These are phyloP conservation scores for Fusarium sp. DNA, from an alignment of 2,329 filamentous ascomycete species.

Conservation along the genomic window DNA sequence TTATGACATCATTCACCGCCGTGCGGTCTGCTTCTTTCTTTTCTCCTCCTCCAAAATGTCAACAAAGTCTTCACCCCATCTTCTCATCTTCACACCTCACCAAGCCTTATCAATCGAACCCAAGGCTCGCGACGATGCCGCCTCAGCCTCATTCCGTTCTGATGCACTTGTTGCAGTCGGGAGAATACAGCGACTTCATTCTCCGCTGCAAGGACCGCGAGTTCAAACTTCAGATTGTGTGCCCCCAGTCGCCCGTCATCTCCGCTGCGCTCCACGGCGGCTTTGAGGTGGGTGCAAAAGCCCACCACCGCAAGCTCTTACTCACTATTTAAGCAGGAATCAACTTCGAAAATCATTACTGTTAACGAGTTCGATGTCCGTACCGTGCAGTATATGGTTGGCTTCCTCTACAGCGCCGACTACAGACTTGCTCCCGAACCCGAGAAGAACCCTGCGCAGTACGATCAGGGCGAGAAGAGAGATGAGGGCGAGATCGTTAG, in stretches of 20 bases:
- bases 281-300: background rate
- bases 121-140: accelerated
- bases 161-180: background rate
- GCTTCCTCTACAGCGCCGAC: background rate
- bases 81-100: background rate
- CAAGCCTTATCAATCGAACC: accelerated
- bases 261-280: background rate
- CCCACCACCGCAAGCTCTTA: accelerated
- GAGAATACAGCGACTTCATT: background rate
- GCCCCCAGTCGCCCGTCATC: constrained; percentile 1
- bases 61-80: accelerated
- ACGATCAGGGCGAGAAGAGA: accelerated
- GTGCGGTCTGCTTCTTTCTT: background rate
- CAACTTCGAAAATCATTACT: background rate
- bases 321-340: background rate
- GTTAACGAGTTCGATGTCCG: background rate
- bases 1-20: background rate
- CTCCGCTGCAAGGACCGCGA: background rate
- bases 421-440: background rate
- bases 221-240: constrained; percentile 8
- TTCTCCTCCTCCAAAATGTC: background rate
- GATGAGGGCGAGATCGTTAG: background rate
- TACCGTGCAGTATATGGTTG: background rate
- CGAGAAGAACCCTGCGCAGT: accelerated
- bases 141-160: background rate